Evolutionary conservation across 1,284 basidiomycete genomes (phyloP), one percentile per base, ranked within the genome.

Genomic region (Trametes pubescens): DNA sequence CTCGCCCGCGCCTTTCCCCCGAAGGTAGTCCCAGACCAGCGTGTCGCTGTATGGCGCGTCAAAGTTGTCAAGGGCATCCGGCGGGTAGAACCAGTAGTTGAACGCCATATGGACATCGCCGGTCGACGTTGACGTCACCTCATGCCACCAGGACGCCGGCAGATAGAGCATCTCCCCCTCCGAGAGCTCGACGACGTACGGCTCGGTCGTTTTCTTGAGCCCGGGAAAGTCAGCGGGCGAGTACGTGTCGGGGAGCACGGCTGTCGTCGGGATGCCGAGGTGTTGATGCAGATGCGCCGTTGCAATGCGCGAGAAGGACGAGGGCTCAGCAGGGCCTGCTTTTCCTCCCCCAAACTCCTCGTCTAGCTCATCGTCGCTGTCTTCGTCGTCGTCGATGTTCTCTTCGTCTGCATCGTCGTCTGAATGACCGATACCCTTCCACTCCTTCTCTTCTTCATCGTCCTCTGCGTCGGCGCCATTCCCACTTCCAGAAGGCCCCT

Each of bases 1-100:
- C 13, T 56, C 54, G 35, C 24, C n/a, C 11, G 29, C 34, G 21
- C 59, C 48, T 38, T 66, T 69, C 37, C 55, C 48, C 16, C 70
- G 65, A 35, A 76, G 64, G 62, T 74, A 71, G 4, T 69, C 71
- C 75, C 75, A 77, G 1, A 76, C 71, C 7, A 73, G 55, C 51
- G 67, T 61, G 59, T 77, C 75, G 48, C 63, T 66, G 51, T 76
- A 77, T 32, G 75, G 75, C 53, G 70, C 62, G 14, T 73, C 73
- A 60, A 73, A 77, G 47, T 29, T 66, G 7, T 72, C 71, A 35
- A 71, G 66, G n/a, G 69, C 66, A 46, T 73, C 71, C 11, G 75
- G 75, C 11, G 76, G 76, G 47, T 77, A 77, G 69, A 77, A 76
- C 76, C 76, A 77, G 63, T 76, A 77, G 66, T 77, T 77, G 69